Conservation (phyloP, 2,329 filamentous ascomycete species). For the Trichophyton equinum region DNA sequence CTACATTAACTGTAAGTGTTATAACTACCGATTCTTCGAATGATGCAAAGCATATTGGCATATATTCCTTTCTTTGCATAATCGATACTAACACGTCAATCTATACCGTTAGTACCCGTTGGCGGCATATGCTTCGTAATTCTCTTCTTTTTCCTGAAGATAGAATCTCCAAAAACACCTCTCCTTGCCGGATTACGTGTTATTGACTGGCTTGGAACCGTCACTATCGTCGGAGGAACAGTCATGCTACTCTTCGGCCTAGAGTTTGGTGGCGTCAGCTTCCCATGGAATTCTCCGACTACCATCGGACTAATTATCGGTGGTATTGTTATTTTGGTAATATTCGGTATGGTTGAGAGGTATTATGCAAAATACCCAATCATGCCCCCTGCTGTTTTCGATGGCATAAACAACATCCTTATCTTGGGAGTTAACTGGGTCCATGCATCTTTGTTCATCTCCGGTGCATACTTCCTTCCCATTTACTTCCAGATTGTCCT, state of each 20-base stretch:
- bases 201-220: slow-evolving; percentile 52
- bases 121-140: slow-evolving; percentile 48
- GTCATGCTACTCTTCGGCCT: slow-evolving; percentile 79
- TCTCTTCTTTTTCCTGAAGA: slow-evolving; percentile 47
- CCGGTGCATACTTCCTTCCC: slow-evolving; percentile 65
- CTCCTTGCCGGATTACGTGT: slow-evolving; percentile 45
- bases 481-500: slow-evolving; percentile 74
- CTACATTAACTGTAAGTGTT: slow-evolving; percentile 43
- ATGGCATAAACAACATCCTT: slow-evolving; percentile 51
- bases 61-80: neutral
- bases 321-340: slow-evolving; percentile 46
- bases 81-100: neutral
- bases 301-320: slow-evolving; percentile 70
- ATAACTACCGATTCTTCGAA: neutral
- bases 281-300: slow-evolving; percentile 61
- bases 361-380: slow-evolving; percentile 63
- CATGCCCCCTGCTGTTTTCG: slow-evolving; percentile 63
- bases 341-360: slow-evolving; percentile 64
- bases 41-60: neutral
- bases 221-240: slow-evolving; percentile 60
- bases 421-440: slow-evolving; percentile 55
- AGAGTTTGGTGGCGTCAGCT: slow-evolving; percentile 65
- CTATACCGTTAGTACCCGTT: slow-evolving; percentile 36
- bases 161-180: slow-evolving; percentile 49
- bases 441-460: slow-evolving; percentile 67